These are phyloP conservation scores for Glycine latifolia DNA, from an alignment of 306 rosid genomes.

Conservation along the genomic window DNA sequence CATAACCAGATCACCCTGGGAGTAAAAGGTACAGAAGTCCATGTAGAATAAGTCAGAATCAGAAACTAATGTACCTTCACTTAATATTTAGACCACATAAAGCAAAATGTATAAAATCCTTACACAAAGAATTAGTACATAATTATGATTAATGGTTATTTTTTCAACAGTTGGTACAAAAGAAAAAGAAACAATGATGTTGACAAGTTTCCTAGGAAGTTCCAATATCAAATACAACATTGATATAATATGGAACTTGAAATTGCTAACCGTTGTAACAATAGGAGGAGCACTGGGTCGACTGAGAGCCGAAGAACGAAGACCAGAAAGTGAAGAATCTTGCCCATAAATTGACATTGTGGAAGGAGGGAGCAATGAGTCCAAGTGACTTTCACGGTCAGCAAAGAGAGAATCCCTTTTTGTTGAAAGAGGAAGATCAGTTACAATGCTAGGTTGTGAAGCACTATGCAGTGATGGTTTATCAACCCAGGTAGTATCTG, in stretches of 20 bases:
- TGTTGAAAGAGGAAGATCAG: conserved; percentile 61
- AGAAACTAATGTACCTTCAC: neutral
- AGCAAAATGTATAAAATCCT: conserved; percentile 22
- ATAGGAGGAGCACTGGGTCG: conserved; percentile 77
- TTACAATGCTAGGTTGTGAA: conserved; percentile 64
- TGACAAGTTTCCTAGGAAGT: conserved; percentile 4
- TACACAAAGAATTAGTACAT: conserved; percentile 10
- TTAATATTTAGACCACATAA: conserved; percentile 25
- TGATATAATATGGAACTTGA: conserved; percentile 29
- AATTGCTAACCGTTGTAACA: conserved; percentile 79
- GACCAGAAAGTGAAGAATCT: conserved; percentile 68
- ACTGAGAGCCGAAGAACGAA: conserved; percentile 80
- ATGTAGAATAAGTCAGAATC: conserved; percentile 16
- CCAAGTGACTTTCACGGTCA: conserved; percentile 78
- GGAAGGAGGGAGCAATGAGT: conserved; percentile 70
- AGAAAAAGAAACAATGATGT: neutral
- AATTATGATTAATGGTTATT: conserved; percentile 1
- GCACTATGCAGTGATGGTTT: conserved; percentile 63
- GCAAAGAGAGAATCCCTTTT: conserved; percentile 75
- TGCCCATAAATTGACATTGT: conserved; percentile 76
- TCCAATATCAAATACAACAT: conserved; percentile 31
- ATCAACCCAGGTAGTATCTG: conserved; percentile 72
- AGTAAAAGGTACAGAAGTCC: conserved; percentile 14
- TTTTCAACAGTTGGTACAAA: conserved; percentile 14
- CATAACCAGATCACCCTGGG: neutral